Evolutionary conservation across 2,329 filamentous ascomycete species (phyloP).

Genomic region (Rasamsonia emersonii): DNA sequence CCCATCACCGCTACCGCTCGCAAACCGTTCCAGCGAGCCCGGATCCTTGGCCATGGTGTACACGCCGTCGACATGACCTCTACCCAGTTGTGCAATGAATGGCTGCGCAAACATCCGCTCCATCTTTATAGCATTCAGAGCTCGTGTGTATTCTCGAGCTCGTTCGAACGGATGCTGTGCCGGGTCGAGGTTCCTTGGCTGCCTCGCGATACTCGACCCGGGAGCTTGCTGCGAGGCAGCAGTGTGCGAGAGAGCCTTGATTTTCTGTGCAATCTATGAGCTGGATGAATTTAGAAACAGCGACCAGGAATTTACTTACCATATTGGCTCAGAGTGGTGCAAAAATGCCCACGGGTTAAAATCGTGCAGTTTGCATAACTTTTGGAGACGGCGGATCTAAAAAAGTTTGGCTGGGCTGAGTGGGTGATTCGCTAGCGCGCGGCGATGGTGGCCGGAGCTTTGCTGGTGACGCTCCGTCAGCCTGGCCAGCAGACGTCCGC

Average conservation of each 20-base stretch:
- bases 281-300: not conserved
- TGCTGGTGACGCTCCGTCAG: slow-evolving; percentile 4
- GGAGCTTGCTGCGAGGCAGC: slow-evolving; percentile 40
- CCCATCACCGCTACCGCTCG: slow-evolving; percentile 82
- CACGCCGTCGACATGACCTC: slow-evolving; percentile 85
- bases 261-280: slow-evolving; percentile 37
- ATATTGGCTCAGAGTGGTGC: too few relatives aligned
- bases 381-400: too few relatives aligned
- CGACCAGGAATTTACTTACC: too few relatives aligned
- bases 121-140: slow-evolving; percentile 78
- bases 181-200: slow-evolving; percentile 59
- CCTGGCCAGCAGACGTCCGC: slow-evolving; percentile 4
- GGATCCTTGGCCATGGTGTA: slow-evolving; percentile 77
- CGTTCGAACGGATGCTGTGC: slow-evolving; percentile 84
- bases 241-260: slow-evolving; percentile 45
- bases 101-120: slow-evolving; percentile 85
- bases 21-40: slow-evolving; percentile 62
- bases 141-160: slow-evolving; percentile 73
- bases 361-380: too few relatives aligned
- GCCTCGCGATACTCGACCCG: slow-evolving; percentile 36
- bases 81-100: slow-evolving; percentile 78
- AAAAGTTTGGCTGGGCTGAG: slow-evolving; percentile 5
- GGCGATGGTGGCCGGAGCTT: too few relatives aligned
- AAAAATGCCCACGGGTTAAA: too few relatives aligned
- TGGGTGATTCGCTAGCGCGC: too few relatives aligned